A percentile compares a stretch with the other conserved stretches of the same genome.
These are phyloP conservation scores for Sedum album DNA, from an alignment of 164 flowering plant species.

Conservation along the genomic window DNA sequence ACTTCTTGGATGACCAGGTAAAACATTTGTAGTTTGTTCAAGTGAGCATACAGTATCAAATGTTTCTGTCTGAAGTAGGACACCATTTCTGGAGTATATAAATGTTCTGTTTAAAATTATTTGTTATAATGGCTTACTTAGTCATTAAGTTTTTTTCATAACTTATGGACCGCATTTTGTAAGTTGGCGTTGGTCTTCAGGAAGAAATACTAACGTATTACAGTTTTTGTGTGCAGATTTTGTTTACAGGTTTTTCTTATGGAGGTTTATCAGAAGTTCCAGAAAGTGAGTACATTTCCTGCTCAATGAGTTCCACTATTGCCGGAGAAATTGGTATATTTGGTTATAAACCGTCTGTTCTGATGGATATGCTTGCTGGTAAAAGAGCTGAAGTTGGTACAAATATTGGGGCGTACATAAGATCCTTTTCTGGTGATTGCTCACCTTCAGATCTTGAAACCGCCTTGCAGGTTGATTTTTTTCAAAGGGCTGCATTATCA, in stretches of 20 bases:
- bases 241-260: conserved; percentile 83
- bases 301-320: conserved; percentile 89
- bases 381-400: conserved; percentile 96
- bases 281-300: conserved; percentile 65
- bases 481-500: neutral
- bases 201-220: neutral
- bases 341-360: conserved; percentile 82
- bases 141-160: neutral
- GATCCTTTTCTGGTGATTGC: conserved; percentile 91
- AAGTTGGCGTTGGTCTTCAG: neutral
- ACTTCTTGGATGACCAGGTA: conserved; percentile 95
- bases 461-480: conserved; percentile 76
- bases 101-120: neutral
- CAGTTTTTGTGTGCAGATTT: conserved; percentile 45
- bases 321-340: conserved; percentile 96
- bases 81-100: neutral
- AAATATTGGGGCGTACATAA: conserved; percentile 82
- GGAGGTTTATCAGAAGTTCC: conserved; percentile 90
- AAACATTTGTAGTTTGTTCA: neutral
- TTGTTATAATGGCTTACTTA: neutral
- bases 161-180: too few relatives aligned
- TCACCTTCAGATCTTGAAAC: conserved; percentile 95
- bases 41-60: neutral
- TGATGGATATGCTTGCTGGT: conserved; percentile 96
- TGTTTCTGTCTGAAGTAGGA: neutral